Evolutionary conservation across 1,139 yeast species (phyloP), one percentile per base, ranked within the genome.

Genomic region (Magnusiomyces clavatus): DNA sequence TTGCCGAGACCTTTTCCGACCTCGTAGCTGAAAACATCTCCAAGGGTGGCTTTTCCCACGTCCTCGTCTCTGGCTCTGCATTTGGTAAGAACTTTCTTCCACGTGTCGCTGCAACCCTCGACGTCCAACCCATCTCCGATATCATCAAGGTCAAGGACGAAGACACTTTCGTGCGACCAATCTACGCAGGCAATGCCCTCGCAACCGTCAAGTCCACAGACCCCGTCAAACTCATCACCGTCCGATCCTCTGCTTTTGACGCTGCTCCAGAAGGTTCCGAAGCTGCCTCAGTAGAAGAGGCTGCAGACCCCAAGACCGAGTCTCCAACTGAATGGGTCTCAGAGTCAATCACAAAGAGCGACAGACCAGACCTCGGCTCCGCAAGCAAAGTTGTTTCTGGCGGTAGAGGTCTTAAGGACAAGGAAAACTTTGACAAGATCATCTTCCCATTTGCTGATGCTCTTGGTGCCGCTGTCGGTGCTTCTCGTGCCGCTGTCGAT

Each of bases 401-500:
- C 45, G 98, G 98, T 46, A 82, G 97, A 63, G 98, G 96, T 38
- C 79, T 92, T 61, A 88, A 89, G 71, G 83, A 82, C 68, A 90
- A 88, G 70, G 96, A 86, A 65, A 83, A 85, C 54, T 92, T 92
- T 67, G 95, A 87, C 55, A 69, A 77, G 55, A 63, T 88, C 58
- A 74, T 92, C 54, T 81, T 78, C 59, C 98, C 98, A 49, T 76
- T 92, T 60, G 97, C 98, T 12, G 81, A 81, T 53, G 78, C 86
- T 56, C 73, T 92, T 56, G 81, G 82, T 54, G 98, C 97, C 1
- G 97, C 96, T 49, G 86, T 92, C 49, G 98, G 98, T 64, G 98
- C 98, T 11, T 88, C 96, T 6, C 83, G 98, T 69, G 98, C 97
- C 16, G 54, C 97, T 17, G 98, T 92, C 34, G 98, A 92, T 69